Conservation (phyloP, 768 basidiomycete species). For the Favolaschia claudopus region DNA sequence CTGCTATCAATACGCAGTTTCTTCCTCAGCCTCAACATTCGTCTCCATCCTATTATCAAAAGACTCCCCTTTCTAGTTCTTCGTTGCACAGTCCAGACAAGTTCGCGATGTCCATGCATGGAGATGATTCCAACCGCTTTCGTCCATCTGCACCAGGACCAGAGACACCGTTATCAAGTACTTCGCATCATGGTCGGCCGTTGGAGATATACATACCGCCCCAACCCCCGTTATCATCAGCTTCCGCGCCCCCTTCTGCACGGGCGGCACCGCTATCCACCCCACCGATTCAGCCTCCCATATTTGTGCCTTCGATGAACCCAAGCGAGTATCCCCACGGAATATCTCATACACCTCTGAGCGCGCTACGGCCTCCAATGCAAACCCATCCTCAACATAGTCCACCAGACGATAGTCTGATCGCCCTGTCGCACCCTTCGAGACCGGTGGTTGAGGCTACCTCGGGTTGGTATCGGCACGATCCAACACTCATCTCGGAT, state of each 20-base stretch:
- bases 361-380: too few relatives aligned
- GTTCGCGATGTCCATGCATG: not conserved
- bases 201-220: not conserved
- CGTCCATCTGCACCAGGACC: not conserved
- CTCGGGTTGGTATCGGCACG: too few relatives aligned
- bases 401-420: slow-evolving; percentile 4
- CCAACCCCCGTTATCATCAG: not conserved
- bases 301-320: slow-evolving; percentile 3
- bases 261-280: slow-evolving; percentile 10
- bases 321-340: not conserved
- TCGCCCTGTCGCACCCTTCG: too few relatives aligned
- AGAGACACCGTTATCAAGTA: slow-evolving; percentile 12
- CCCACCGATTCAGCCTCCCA: not conserved
- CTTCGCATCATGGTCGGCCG: slow-evolving; percentile 3
- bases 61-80: slow-evolving; percentile 8
- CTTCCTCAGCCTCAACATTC: slow-evolving; percentile 8
- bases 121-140: not conserved
- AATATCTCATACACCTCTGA: too few relatives aligned
- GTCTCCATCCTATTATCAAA: not conserved
- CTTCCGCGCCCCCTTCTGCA: not conserved
- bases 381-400: not conserved
- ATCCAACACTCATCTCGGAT: too few relatives aligned
- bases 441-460: too few relatives aligned
- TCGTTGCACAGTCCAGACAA: slow-evolving; percentile 1
- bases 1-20: slow-evolving; percentile 23